Evolutionary conservation across 768 basidiomycete genomes (phyloP).

Genomic region (Cystofilobasidium macerans): DNA sequence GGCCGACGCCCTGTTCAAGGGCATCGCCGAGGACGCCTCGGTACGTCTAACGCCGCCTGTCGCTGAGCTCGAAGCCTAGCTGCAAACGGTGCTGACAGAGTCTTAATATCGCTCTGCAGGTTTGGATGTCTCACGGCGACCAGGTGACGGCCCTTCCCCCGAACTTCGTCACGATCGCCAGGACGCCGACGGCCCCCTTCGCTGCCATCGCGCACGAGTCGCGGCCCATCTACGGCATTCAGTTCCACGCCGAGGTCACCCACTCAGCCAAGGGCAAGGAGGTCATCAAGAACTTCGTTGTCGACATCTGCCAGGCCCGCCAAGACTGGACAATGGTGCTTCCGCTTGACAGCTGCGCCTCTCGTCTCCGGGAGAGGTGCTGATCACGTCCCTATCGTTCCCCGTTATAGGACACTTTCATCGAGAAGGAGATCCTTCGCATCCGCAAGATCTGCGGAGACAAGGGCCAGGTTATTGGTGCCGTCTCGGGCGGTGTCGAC

Average conservation of each 20-base stretch:
- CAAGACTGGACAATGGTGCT: slow-evolving; percentile 86
- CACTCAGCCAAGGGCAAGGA: slow-evolving; percentile 82
- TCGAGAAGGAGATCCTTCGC: slow-evolving; percentile 86
- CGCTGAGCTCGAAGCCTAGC: slow-evolving; percentile 11
- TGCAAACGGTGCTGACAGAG: slow-evolving; percentile 5
- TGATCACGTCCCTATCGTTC: neutral
- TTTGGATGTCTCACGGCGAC: slow-evolving; percentile 99
- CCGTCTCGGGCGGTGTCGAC: slow-evolving; percentile 94
- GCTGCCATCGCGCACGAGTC: slow-evolving; percentile 85
- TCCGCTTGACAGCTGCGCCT: neutral
- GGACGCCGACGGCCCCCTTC: slow-evolving; percentile 74
- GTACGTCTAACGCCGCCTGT: too few species aligned
- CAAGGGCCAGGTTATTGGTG: slow-evolving; percentile 92
- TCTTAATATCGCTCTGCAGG: slow-evolving; percentile 45
- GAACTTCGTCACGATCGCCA: slow-evolving; percentile 76
- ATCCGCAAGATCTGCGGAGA: slow-evolving; percentile 90
- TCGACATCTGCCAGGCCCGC: slow-evolving; percentile 69
- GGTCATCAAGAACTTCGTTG: slow-evolving; percentile 72
- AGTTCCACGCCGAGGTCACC: slow-evolving; percentile 98
- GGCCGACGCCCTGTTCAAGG: slow-evolving; percentile 70
- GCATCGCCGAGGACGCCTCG: slow-evolving; percentile 73
- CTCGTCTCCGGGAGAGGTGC: neutral
- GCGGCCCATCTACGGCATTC: slow-evolving; percentile 87
- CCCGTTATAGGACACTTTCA: slow-evolving; percentile 71
- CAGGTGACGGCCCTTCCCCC: slow-evolving; percentile 71